Percentiles rank a stretch among this genome's conserved stretches.
These are phyloP conservation scores for Talaromyces sp. DNA, from an alignment of 2,329 filamentous ascomycete species.

Conservation along the genomic window DNA sequence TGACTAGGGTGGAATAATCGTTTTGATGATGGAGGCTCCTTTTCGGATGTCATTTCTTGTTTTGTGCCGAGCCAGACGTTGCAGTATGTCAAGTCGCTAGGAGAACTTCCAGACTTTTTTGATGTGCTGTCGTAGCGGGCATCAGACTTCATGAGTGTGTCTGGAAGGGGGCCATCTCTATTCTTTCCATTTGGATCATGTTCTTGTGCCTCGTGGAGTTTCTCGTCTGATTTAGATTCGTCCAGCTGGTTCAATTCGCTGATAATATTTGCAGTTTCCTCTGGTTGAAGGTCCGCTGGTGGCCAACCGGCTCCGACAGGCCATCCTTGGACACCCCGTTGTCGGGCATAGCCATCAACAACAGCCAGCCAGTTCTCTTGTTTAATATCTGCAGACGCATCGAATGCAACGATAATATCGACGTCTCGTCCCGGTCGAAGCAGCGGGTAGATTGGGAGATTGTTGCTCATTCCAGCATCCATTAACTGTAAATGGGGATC, in stretches of 20 bases:
- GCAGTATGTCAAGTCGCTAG: conserved; percentile 74
- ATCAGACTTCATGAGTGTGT: conserved; percentile 27
- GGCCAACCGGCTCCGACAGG: conserved; percentile 95
- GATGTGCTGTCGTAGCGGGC: conserved; percentile 24
- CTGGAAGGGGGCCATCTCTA: not conserved
- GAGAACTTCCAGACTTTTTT: conserved; percentile 10
- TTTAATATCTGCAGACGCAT: conserved; percentile 88
- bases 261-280: conserved; percentile 63
- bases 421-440: conserved; percentile 83
- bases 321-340: conserved; percentile 91
- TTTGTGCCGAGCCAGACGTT: conserved; percentile 92
- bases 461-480: conserved; percentile 99
- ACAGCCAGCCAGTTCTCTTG: conserved; percentile 95
- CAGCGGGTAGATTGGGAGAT: conserved; percentile 91
- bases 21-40: conserved; percentile 54
- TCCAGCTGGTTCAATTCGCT: conserved; percentile 63
- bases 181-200: conserved; percentile 5
- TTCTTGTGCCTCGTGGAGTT: conserved; percentile 57
- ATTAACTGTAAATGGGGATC: conserved; percentile 75
- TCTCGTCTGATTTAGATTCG: conserved; percentile 59
- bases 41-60: conserved; percentile 62
- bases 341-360: conserved; percentile 85
- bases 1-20: conserved; percentile 40
- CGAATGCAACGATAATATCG: conserved; percentile 88
- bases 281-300: conserved; percentile 54